phyloP scores from a whole-genome alignment of 768 basidiomycete genomes.

The Tylopilus sp. region DNA sequence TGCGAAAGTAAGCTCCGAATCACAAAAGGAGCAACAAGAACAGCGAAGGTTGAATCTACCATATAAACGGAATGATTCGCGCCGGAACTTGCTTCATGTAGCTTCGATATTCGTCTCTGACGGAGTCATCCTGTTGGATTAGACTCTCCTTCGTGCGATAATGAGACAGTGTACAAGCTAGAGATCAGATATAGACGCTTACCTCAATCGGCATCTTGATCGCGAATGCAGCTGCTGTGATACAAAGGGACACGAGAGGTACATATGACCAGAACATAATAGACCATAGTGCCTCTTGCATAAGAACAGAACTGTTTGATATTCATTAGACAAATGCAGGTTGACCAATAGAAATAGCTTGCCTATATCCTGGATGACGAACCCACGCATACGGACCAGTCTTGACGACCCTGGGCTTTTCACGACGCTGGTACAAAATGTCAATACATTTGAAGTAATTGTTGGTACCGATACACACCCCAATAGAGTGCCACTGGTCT shows the following conservation, averaged over 20 bases:
- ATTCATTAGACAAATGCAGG: not conserved
- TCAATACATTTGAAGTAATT: not conserved
- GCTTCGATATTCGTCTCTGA: conserved; percentile 24
- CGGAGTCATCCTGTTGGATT: conserved; percentile 19
- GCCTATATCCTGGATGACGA: conserved; percentile 33
- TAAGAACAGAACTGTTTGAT: conserved; percentile 13
- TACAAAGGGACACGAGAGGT: conserved; percentile 20
- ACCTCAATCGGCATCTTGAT: conserved; percentile 35
- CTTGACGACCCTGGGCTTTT: conserved; percentile 30
- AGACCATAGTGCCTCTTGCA: conserved; percentile 13
- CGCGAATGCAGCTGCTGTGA: conserved; percentile 18
- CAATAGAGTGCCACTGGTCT: conserved; percentile 27
- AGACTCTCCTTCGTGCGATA: conserved; percentile 18
- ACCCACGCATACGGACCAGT: conserved; percentile 33
- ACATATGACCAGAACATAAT: conserved; percentile 33
- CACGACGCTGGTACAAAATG: conserved; percentile 18
- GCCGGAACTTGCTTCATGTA: conserved; percentile 29
- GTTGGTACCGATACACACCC: conserved; percentile 4
- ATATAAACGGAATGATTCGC: conserved; percentile 26
- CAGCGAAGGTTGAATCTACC: conserved; percentile 9
- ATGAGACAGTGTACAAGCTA: not conserved
- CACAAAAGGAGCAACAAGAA: not conserved
- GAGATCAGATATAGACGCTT: not conserved
- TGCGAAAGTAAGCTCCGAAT: not conserved
- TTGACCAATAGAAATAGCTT: not conserved